Evolutionary conservation across 2,329 filamentous ascomycete genomes (phyloP).

Genomic region (Scortechinia acanthostroma): DNA sequence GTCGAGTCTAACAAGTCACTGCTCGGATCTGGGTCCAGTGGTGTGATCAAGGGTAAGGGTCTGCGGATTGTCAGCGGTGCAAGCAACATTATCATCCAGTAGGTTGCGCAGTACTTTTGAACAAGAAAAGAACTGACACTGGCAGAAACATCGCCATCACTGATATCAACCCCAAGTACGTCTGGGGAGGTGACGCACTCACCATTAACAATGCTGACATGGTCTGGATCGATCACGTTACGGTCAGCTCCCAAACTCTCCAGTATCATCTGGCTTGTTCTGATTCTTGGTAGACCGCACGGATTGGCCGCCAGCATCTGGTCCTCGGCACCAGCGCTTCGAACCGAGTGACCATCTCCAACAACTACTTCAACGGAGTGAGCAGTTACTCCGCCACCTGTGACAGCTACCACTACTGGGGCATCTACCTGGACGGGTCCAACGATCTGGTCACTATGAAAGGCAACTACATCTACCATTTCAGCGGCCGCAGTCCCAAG

Average conservation of each 20-base stretch:
- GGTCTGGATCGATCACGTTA: conserved; percentile 44
- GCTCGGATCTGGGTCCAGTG: conserved; percentile 40
- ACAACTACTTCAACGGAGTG: conserved; percentile 48
- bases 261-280: conserved; percentile 12
- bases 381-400: conserved; percentile 48
- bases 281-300: conserved; percentile 30
- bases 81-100: conserved; percentile 52
- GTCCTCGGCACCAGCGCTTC: conserved; percentile 44
- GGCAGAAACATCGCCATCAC: conserved; percentile 47
- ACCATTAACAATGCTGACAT: conserved; percentile 36
- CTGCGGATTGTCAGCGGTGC: conserved; percentile 34
- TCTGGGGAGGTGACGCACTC: conserved; percentile 54
- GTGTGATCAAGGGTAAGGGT: conserved; percentile 50
- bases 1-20: conserved; percentile 50
- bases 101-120: too few species aligned
- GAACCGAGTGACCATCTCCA: conserved; percentile 50
- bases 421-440: conserved; percentile 45
- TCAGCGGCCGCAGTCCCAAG: conserved; percentile 47
- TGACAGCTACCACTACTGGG: conserved; percentile 53
- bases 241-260: conserved; percentile 14
- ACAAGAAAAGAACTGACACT: too few species aligned
- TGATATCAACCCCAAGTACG: conserved; percentile 45
- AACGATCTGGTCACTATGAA: conserved; percentile 49
- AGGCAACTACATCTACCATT: conserved; percentile 53
- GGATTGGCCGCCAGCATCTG: conserved; percentile 52